These are phyloP conservation scores for Canavalia gladiata DNA, from an alignment of 306 rosid species.

Conservation along the genomic window DNA sequence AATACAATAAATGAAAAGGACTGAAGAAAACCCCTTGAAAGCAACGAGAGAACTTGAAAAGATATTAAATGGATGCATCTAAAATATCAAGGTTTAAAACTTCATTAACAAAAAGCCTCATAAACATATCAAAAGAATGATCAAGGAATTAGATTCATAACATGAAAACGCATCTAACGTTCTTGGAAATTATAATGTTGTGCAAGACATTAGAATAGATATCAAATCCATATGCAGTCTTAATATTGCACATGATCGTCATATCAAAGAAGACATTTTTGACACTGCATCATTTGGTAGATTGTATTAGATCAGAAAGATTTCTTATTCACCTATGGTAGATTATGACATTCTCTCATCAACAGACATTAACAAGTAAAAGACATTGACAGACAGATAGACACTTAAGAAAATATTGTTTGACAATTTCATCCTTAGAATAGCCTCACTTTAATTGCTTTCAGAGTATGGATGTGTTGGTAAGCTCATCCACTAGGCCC, in stretches of 20 bases:
- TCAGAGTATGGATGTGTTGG: slow-evolving; percentile 19
- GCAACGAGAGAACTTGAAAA: slow-evolving; percentile 29
- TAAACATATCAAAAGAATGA: slow-evolving; percentile 36
- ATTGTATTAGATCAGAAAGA: slow-evolving; percentile 8
- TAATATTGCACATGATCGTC: slow-evolving; percentile 3
- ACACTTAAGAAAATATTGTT: neutral
- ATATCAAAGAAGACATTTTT: slow-evolving; percentile 2
- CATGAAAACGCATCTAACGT: slow-evolving; percentile 15
- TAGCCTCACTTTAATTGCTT: neutral
- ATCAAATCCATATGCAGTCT: neutral
- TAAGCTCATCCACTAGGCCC: neutral
- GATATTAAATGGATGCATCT: slow-evolving; percentile 28
- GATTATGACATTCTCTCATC: neutral
- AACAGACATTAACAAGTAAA: no score
- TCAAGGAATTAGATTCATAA: neutral
- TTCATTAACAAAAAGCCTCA: slow-evolving; percentile 18
- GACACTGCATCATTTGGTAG: slow-evolving; percentile 14
- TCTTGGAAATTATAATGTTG: neutral
- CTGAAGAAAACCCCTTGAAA: slow-evolving; percentile 41
- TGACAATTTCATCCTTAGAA: slow-evolving; percentile 7
- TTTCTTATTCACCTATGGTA: neutral
- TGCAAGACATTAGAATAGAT: neutral
- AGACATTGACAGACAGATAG: neutral
- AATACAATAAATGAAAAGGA: slow-evolving; percentile 42
- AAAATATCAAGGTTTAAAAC: slow-evolving; percentile 28